Evolutionary conservation across 768 basidiomycete genomes (phyloP), one percentile per base, ranked within the genome.

Genomic region (Xanthoconium stramineum): DNA sequence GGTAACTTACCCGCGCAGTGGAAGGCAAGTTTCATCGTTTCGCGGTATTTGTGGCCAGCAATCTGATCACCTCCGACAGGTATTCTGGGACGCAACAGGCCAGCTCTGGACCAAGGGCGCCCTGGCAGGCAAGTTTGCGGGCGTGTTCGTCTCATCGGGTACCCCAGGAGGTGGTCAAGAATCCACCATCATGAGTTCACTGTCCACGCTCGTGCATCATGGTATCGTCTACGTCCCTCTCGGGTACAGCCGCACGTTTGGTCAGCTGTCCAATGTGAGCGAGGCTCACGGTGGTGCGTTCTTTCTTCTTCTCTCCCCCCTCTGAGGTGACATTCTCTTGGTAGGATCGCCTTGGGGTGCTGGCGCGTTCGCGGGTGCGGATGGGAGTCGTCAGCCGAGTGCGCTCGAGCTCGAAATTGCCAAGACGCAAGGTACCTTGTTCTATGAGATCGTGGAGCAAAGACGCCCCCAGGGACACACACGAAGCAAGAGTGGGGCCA

Each of bases 141-240:
- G 84, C 17, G 73, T 83, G 47, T 94, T 93, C 76, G 82, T 90
- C 45, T 86, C 86, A 24, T 85, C 87, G 1, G 86, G 78, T 1
- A 73, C 78, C 15, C 81, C 76, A 11, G 89, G 91, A 56, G 90
- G 92, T 58, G 92, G 92, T 20, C 91, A 93, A 59, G 87, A 86
- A 65, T 56, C 75, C 11, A 88, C 86, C 7, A 73, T 75, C 50
- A 55, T 84, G 52, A 76, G 66, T 56, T 61, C 74, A 52, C 63
- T 89, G 68, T 81, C 80, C 53, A 82, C 86, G 50, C 66, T 92
- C 55, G 71, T 79, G 9, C 90, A 94, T 67, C 88, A 90, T 58
- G 89, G 89, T 10, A 80, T 88, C 52, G 73, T 80, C 69, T 89
- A 70, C 60, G 85, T 90, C 3, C 89, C 92, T 0, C 74, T 89